A percentile compares a stretch with the other conserved stretches of the same genome.
These are phyloP conservation scores for Cryomyces minteri DNA, from an alignment of 495 filamentous ascomycete species.

Conservation along the genomic window DNA sequence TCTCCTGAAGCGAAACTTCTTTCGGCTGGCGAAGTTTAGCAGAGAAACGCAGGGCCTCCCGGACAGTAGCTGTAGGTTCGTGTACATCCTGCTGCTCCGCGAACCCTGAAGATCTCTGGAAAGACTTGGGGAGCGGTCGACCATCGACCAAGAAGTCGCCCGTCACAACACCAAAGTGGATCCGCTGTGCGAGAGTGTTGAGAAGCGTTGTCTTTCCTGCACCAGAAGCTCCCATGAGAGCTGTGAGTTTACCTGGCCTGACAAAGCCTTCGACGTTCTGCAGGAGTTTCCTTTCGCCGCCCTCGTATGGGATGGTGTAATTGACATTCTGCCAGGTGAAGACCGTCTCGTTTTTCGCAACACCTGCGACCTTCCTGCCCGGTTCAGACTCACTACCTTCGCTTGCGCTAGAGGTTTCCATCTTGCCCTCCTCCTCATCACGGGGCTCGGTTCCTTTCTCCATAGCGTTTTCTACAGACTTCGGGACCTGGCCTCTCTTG, in stretches of 20 bases:
- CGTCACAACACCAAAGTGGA: conserved; percentile 31
- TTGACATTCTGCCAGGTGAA: conserved; percentile 68
- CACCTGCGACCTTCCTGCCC: conserved; percentile 17
- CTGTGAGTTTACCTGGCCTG: conserved; percentile 51
- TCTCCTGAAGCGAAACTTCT: conserved; percentile 31
- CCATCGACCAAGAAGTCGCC: conserved; percentile 39
- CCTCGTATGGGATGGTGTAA: conserved; percentile 50
- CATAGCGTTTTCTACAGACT: conserved; percentile 29
- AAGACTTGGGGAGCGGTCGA: conserved; percentile 16
- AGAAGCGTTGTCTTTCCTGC: conserved; percentile 56
- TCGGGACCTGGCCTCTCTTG: conserved; percentile 40
- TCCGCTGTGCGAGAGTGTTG: conserved; percentile 38
- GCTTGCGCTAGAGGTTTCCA: conserved; percentile 13
- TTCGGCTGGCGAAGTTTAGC: conserved; percentile 37
- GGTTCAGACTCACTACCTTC: conserved; percentile 13
- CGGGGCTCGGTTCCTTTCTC: conserved; percentile 18
- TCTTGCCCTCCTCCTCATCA: conserved; percentile 31
- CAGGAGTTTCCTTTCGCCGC: conserved; percentile 37
- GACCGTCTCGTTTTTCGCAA: conserved; percentile 43
- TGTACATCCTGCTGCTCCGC: conserved; percentile 44
- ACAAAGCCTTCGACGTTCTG: conserved; percentile 51
- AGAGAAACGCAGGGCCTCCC: conserved; percentile 40
- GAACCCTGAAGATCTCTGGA: conserved; percentile 28
- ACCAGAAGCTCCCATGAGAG: conserved; percentile 48
- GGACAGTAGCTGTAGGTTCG: conserved; percentile 38